Percentiles rank a stretch among this genome's conserved stretches.
Conservation (phyloP, 2,329 filamentous ascomycete species). For the Trichoderma breve region DNA sequence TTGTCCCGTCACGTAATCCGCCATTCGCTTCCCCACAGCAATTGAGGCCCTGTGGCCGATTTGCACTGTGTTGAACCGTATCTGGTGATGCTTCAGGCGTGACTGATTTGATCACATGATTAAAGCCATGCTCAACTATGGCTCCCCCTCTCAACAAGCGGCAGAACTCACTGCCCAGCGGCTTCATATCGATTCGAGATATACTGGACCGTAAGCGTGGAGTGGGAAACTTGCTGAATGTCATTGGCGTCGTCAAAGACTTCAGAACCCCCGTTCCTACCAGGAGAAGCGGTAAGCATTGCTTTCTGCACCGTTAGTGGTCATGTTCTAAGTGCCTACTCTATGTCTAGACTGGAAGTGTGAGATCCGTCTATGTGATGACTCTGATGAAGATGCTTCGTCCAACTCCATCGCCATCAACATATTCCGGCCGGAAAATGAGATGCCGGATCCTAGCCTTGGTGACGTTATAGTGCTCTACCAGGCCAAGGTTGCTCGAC, state of each 20-base stretch:
- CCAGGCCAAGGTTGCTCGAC: conserved; percentile 49
- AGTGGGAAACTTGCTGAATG: conserved; percentile 43
- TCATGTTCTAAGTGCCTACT: background rate
- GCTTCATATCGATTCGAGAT: conserved; percentile 36
- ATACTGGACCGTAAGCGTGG: conserved; percentile 42
- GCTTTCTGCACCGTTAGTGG: background rate
- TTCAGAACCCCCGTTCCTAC: conserved; percentile 53
- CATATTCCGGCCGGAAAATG: conserved; percentile 56
- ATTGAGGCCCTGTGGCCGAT: background rate
- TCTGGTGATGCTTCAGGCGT: background rate
- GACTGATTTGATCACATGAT: background rate
- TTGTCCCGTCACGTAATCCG: background rate
- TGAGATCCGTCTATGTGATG: conserved; percentile 60
- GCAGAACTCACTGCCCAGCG: conserved; percentile 23
- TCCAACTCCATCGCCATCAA: conserved; percentile 46
- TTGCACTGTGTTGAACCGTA: background rate
- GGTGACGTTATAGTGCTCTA: conserved; percentile 47
- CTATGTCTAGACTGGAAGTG: conserved; percentile 55
- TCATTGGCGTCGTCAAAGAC: conserved; percentile 72
- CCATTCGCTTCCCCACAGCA: background rate
- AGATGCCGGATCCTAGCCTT: conserved; percentile 48
- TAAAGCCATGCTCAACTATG: conserved; percentile 16
- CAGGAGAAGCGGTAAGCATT: conserved; percentile 46
- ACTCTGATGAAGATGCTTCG: conserved; percentile 46
- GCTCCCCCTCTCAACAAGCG: background rate